Percentiles rank a stretch among this genome's conserved stretches.
These are phyloP conservation scores for Achlya hypogyna DNA, from an alignment of 352 stramenopile genomes.

Conservation along the genomic window DNA sequence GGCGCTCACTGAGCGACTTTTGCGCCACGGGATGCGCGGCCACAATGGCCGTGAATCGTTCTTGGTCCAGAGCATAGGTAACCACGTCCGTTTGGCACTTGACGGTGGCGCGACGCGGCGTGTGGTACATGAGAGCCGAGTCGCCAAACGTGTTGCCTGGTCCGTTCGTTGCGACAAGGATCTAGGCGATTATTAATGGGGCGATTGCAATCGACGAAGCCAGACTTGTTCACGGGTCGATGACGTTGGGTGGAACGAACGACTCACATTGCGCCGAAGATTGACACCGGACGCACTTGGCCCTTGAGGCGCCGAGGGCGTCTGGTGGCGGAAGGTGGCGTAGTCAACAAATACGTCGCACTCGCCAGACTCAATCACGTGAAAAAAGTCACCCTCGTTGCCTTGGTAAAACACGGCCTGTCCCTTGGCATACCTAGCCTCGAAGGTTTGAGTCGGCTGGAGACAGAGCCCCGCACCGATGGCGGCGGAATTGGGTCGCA, in stretches of 20 bases:
- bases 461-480: conserved; percentile 23
- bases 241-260: conserved; percentile 20
- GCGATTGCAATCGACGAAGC: background rate
- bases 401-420: conserved; percentile 83
- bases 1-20: conserved; percentile 65
- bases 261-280: conserved; percentile 5
- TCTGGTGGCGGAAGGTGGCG: conserved; percentile 30
- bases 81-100: conserved; percentile 30
- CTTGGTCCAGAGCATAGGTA: conserved; percentile 70
- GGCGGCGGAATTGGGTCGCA: conserved; percentile 48
- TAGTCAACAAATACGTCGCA: conserved; percentile 82
- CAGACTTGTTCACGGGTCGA: conserved; percentile 11
- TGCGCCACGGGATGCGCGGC: conserved; percentile 53
- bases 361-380: conserved; percentile 67
- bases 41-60: conserved; percentile 46
- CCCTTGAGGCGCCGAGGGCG: background rate
- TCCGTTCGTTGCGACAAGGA: conserved; percentile 73
- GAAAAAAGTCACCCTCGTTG: conserved; percentile 63
- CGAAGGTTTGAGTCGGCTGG: background rate
- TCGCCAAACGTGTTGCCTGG: conserved; percentile 70
- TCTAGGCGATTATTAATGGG: conserved; percentile 20
- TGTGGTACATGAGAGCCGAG: conserved; percentile 79
- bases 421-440: conserved; percentile 25
- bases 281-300: background rate
- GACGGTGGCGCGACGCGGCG: conserved; percentile 57